Evolutionary conservation across 2,329 filamentous ascomycete genomes (phyloP), one percentile per base, ranked within the genome.

Genomic region (Monilinia aucupariae): DNA sequence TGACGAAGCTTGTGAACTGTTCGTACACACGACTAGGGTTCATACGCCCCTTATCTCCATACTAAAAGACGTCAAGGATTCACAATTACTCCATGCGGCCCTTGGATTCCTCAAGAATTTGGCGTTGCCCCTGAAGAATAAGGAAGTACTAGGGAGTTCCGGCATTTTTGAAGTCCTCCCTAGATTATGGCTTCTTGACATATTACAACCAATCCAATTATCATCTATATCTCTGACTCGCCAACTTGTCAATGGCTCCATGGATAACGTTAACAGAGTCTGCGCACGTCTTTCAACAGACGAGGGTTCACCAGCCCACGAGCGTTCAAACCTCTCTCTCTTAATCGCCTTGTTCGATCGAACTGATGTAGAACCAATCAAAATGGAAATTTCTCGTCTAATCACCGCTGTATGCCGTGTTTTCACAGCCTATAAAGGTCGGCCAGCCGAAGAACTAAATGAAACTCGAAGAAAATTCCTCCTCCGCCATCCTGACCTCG

Each of bases 51-150:
- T 87, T 2, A 71, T 80, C 53, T 62, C 71, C 20, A 69, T 83
- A 48, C 74, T 87, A 25, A 71, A 76, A 10, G 73, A 80, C 32
- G 69, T 75, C 0, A 71, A 61, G 9, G 78, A 81, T 65, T 72
- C 78, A 0, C 82, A 85, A 65, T 79, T 85, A 20, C 76, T 85
- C 0, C 84, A 87, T 69, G 78, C 83, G 1, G 75, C 78, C 2
- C 76, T 88, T 22, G 81, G 83, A 9, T 86, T 86, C 69, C 79
- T 87, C 64, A 87, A 86, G 73, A 88, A 88, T 71, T 80, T 88
- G 10, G 82, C 85, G 32, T 83, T 88, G 58, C 82, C 84, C 0
- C 63, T 74, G 0, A 71, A 73, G 32, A 87, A 87, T 74, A 87
- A 85, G 71, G 66, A 76, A 2, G 54, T 74, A 0, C 76, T 88